Base-by-base conservation (phyloP, 73 alveolate genomes). In the Uronychia setigera region DNA sequence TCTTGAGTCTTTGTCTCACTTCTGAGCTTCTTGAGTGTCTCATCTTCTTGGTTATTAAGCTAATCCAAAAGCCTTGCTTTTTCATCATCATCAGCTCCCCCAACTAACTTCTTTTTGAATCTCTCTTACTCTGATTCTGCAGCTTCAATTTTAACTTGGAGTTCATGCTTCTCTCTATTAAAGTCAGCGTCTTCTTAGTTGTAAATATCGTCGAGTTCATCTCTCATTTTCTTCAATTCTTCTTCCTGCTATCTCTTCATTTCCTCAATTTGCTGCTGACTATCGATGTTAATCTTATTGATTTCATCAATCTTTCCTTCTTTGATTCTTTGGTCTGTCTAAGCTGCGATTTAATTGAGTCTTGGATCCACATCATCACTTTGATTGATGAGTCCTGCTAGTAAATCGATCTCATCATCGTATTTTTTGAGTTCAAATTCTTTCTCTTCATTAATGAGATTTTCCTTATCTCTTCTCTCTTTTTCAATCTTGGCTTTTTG, bases 221-320 rank as follows among this genome's bases (percentile, higher is more conserved):
- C 27, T 31, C 81, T 60, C n/a, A 60, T 81, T 60, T 60, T 81
- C 59, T 81, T 81, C 28, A n/a, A 59, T 60, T 60, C 88, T 76
- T 76, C 81, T 5, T 76, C 32, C 59, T 76, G 5, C 1, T 5
- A 9, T 28, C 59, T 25, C 32, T 26, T 29, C 35, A 26, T 67
- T 33, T 82, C 80, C 57, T 57, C 80, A 19, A 46, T 46, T 19
- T 46, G 5, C 19, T 5, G n/a, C 67, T 46, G 67, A 35, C 74
- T 75, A 33, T 77, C 34, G 25, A 74, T 29, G 13, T 74, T 74
- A 32, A 33, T 31, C 26, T 58, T 1, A 1, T 67, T 60, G 28
- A 29, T 34, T 1, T 60, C 89, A 0, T 82, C 84, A 1, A 33
- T 25, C 9, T 60, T 57, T 25, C 60, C 35, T 32, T 74, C 31